Percentiles rank a stretch among this genome's conserved stretches.
Conservation (phyloP, 805 yeast genomes). For the Yarrowia porcina region DNA sequence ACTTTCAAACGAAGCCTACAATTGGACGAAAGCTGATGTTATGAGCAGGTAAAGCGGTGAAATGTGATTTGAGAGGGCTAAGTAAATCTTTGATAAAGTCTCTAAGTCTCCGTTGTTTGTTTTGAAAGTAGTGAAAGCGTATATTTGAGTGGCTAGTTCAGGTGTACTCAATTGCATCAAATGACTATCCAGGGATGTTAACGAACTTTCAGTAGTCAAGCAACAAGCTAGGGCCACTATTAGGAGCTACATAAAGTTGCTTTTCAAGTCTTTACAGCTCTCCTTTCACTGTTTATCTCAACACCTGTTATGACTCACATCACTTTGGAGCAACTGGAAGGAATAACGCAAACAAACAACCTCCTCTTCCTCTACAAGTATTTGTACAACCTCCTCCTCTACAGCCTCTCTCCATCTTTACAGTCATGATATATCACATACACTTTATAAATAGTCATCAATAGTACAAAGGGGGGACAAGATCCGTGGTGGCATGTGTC, state of each 20-base stretch:
- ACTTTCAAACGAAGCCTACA: background rate
- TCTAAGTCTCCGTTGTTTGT: background rate
- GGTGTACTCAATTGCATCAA: too few species aligned
- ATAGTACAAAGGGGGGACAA: constrained; percentile 14
- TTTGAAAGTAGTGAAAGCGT: background rate
- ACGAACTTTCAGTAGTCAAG: too few species aligned
- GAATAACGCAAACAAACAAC: background rate
- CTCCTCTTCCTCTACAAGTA: background rate
- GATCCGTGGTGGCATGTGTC: background rate
- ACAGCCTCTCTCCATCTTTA: background rate
- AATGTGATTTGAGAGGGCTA: background rate
- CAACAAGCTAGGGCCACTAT: too few species aligned
- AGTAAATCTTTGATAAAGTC: background rate
- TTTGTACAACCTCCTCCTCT: background rate
- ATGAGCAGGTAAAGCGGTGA: background rate
- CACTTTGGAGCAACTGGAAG: too few species aligned
- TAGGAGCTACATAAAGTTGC: too few species aligned
- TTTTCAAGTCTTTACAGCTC: too few species aligned
- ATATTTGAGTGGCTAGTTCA: too few species aligned
- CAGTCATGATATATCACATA: constrained; percentile 24
- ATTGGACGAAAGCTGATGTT: background rate
- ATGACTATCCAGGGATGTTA: too few species aligned
- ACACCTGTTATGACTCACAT: too few species aligned
- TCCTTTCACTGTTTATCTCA: too few species aligned
- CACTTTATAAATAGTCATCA: constrained; percentile 25